phyloP scores from a whole-genome alignment of 2,329 filamentous ascomycete genomes.

The Coniella vitis region DNA sequence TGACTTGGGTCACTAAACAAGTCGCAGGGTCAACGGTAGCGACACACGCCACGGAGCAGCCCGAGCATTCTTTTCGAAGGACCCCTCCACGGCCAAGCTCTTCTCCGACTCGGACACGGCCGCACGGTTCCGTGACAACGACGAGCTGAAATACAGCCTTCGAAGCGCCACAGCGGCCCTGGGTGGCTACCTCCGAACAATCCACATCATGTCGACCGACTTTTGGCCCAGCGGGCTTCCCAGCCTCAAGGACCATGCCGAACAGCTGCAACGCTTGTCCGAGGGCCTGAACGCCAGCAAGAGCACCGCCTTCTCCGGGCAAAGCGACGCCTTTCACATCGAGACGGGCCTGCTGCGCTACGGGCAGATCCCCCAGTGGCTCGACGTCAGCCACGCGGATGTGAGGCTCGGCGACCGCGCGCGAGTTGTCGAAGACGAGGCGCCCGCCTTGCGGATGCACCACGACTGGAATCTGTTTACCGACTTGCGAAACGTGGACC shows the following conservation, averaged over 20 bases:
- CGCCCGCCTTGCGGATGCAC: background rate
- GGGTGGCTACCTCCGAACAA: background rate
- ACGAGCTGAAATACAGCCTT: background rate
- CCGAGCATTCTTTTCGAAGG: background rate
- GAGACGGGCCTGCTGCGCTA: background rate
- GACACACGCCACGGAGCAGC: constrained; percentile 2
- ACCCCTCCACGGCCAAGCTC: background rate
- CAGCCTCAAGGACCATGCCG: background rate
- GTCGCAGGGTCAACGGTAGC: background rate
- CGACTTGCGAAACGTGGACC: background rate
- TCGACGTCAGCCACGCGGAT: background rate
- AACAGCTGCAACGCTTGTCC: background rate
- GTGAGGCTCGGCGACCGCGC: constrained; percentile 1
- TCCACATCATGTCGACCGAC: constrained; percentile 2
- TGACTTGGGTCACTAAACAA: background rate
- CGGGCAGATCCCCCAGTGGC: constrained; percentile 1
- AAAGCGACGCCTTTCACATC: constrained; percentile 1
- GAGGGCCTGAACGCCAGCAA: background rate
- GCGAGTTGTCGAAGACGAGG: background rate
- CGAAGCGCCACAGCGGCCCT: background rate
- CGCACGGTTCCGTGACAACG: background rate
- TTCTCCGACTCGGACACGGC: background rate
- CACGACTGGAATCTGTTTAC: constrained; percentile 2
- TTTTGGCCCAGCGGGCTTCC: constrained; percentile 1
- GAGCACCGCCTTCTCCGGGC: background rate